Evolutionary conservation across 2,329 filamentous ascomycete genomes (phyloP).

Genomic region (Scytalidium lignicola): DNA sequence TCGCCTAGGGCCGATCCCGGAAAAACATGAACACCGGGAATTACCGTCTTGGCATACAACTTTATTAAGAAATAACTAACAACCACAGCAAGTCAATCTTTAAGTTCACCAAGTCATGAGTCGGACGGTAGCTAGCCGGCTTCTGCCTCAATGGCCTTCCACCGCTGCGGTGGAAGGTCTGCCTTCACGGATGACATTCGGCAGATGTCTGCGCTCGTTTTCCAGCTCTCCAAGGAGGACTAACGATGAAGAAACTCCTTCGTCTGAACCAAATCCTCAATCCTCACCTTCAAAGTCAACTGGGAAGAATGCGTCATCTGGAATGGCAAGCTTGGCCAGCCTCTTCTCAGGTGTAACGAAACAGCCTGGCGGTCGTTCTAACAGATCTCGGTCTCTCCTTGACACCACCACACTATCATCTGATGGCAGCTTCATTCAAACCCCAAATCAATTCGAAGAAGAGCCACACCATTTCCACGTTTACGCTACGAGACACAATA

Average conservation of each 20-base stretch:
- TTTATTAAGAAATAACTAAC: slow-evolving; percentile 14
- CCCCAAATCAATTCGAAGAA: slow-evolving; percentile 6
- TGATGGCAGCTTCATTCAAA: slow-evolving; percentile 8
- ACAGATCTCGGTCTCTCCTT: background rate
- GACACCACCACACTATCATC: slow-evolving; percentile 9
- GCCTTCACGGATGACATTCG: slow-evolving; percentile 3
- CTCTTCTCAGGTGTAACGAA: slow-evolving; percentile 5
- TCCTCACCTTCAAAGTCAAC: background rate
- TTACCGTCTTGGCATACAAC: slow-evolving; percentile 16
- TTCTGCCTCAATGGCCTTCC: slow-evolving; percentile 22
- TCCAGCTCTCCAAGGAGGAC: slow-evolving; percentile 25
- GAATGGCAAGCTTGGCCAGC: slow-evolving; percentile 1
- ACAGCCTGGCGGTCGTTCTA: background rate
- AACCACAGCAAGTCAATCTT: slow-evolving; percentile 3
- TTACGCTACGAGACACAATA: slow-evolving; percentile 88
- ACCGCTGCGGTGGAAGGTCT: slow-evolving; percentile 8
- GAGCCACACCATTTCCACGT: slow-evolving; percentile 84
- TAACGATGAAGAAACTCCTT: slow-evolving; percentile 10
- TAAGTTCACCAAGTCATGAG: slow-evolving; percentile 21
- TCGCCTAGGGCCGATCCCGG: slow-evolving; percentile 10
- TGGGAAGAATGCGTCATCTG: background rate
- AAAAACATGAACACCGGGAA: slow-evolving; percentile 6
- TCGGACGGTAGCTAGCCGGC: slow-evolving; percentile 20
- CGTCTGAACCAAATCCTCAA: background rate
- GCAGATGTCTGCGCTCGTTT: slow-evolving; percentile 25